Evolutionary conservation across 2,329 filamentous ascomycete genomes (phyloP).

Genomic region (Colletotrichum sp.): DNA sequence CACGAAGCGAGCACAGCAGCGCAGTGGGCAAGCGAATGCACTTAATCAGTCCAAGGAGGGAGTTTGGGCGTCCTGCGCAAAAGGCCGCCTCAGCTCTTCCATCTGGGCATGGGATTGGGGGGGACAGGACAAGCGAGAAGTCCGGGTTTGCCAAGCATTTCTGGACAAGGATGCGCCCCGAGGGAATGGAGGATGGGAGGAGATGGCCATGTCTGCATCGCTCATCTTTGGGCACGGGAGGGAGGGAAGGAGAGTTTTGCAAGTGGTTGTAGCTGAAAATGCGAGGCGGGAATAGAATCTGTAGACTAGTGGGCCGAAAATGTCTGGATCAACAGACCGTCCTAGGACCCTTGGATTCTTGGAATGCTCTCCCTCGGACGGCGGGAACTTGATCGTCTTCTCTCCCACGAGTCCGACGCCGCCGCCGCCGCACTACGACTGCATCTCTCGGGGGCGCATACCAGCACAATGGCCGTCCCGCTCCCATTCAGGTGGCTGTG

Average conservation of each 20-base stretch:
- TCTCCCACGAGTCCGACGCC: background rate
- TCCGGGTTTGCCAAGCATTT: background rate
- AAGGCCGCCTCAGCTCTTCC: background rate
- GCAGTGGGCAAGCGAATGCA: background rate
- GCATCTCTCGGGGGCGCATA: background rate
- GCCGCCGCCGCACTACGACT: background rate
- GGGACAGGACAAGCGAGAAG: background rate
- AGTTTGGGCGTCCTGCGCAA: background rate
- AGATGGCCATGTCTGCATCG: background rate
- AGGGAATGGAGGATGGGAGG: background rate
- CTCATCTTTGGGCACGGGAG: background rate
- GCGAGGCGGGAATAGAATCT: background rate
- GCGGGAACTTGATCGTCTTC: background rate
- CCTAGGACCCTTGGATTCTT: background rate
- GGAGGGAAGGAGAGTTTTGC: background rate
- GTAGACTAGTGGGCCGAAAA: background rate
- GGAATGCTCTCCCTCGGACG: background rate
- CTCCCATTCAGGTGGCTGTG: background rate
- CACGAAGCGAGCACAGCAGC: background rate
- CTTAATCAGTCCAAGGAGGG: background rate
- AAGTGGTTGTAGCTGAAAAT: background rate
- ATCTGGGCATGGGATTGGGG: background rate
- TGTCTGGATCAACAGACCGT: background rate
- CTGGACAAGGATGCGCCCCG: background rate
- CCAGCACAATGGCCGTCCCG: background rate